Base-by-base conservation (phyloP, 2,329 filamentous ascomycete genomes). In the Epichloe hybrida region DNA sequence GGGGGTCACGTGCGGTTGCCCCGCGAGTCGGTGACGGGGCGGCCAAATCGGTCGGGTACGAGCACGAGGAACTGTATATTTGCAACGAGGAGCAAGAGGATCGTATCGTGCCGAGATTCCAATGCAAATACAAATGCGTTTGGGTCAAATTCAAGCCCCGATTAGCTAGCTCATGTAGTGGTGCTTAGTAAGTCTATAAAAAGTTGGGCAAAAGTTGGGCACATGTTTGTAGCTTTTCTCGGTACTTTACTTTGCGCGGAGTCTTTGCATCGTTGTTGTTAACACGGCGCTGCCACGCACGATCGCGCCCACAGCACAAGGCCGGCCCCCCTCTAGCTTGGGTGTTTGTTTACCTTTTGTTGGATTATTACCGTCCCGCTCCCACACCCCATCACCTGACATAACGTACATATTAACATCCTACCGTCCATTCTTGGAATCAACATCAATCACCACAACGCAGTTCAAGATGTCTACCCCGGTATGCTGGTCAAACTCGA, bases 381-480 rank as follows among this genome's bases (percentile, higher is more conserved):
- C 34, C 21, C 34, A 40, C 40, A 34, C 48, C 48, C 48, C 48
- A 49, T 15, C 36, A 49, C 21, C 36, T 17, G n/a, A 23, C 17
- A 39, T 20, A 9, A 37, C 31, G 20, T n/a, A 17, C 17, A 17
- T 17, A 17, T 17, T 17, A 31, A 17, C 36, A 20, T 41, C n/a
- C 9, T 23, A 11, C 5, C 36, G 48, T 46, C 36, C 35, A 4
- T 3, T 35, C 17, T 44, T 39, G 48, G 21, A 21, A 44, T 38
- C 53, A 53, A 57, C 49, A 39, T 46, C 46, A 34, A 47, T 34
- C 51, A 20, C 37, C 34, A 36, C 44, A 4, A 47, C 38, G 50
- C 57, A 38, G 46, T 52, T 53, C 60, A 66, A 59, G 46, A 69
- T 69, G 67, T 62, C 66, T 57, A 65, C 66, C 59, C 66, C 67